Evolutionary conservation across 1,284 basidiomycete genomes (phyloP).

Genomic region (Apiotrichum veenhuisii): DNA sequence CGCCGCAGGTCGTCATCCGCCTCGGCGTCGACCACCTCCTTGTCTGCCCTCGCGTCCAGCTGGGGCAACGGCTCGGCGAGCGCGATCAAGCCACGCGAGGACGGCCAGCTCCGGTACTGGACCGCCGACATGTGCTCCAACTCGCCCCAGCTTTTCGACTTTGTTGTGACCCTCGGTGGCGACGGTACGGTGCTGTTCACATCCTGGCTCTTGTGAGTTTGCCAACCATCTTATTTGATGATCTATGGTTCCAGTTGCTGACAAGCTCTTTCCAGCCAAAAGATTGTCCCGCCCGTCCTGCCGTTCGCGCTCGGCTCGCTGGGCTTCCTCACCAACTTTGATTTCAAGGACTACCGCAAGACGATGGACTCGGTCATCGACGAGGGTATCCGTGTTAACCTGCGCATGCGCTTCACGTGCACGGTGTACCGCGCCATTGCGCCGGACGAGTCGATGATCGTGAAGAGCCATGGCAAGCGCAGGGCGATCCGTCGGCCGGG

Average conservation of each 20-base stretch:
- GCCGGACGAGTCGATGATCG: conserved; percentile 56
- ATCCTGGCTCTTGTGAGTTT: conserved; percentile 81
- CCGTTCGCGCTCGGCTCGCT: conserved; percentile 97
- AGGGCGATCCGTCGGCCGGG: conserved; percentile 86
- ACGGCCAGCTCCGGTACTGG: conserved; percentile 96
- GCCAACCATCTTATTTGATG: neutral
- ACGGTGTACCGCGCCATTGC: conserved; percentile 89
- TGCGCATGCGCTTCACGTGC: conserved; percentile 98
- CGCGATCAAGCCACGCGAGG: conserved; percentile 49
- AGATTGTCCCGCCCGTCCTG: conserved; percentile 93
- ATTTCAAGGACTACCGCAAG: conserved; percentile 79
- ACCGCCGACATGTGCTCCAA: conserved; percentile 92
- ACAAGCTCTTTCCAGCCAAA: conserved; percentile 55
- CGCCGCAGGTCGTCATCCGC: conserved; percentile 65
- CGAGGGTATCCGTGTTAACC: conserved; percentile 90
- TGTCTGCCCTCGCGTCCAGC: conserved; percentile 25
- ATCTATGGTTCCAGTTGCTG: neutral
- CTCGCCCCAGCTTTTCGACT: conserved; percentile 92
- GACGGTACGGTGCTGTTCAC: conserved; percentile 99
- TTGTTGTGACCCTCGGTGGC: conserved; percentile 96
- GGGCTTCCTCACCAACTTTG: conserved; percentile 97
- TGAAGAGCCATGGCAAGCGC: conserved; percentile 52
- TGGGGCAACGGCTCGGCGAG: neutral
- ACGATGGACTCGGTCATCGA: conserved; percentile 90
- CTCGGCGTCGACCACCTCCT: conserved; percentile 35